Base-by-base conservation (phyloP, 2,329 filamentous ascomycete genomes). In the Pseudocercospora fuligena region DNA sequence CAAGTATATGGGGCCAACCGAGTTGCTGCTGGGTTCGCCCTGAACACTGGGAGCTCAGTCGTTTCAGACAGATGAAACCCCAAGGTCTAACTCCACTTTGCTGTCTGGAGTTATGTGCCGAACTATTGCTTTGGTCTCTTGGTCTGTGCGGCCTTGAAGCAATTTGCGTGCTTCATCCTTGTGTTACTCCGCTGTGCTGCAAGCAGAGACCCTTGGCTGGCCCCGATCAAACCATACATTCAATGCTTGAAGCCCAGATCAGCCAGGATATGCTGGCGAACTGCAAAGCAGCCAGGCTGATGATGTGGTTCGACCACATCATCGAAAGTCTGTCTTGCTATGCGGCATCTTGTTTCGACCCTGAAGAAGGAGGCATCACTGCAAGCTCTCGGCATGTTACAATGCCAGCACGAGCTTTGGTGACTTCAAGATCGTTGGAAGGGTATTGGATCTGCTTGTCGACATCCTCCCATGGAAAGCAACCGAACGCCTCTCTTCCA, bases 61-160 rank as follows among this genome's bases (percentile, higher is more conserved):
- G 59, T 61, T 61, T 61, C 59, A 49, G 27, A 61, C 40, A 61
- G 59, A 61, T 61, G 59, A 61, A 47, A 47, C 36, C 40, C 57
- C 23, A 27, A 56, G 23, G 16, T 31, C 25, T 33, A 33, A 23
- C 57, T 12, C 57, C 36, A 19, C 40, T n/a, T 43, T 16, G 36
- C 36, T 60, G 19, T 40, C 16, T 25, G 21, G 40, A 46, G 19
- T 40, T 19, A 54, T 25, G 33, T 60, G 33, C 57, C 33, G 57
- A n/a, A 47, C 29, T 25, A 51, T 31, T 60, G 27, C 58, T 29
- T 51, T 21, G 31, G 6, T 40, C 23, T 49, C 16, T n/a, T 61
- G 59, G 36, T 29, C 57, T 29, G 57, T 60, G 57, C 57, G n/a
- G n/a, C 40, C 57, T 47, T 16, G 57, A 60, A 60, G 57, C 43